These are phyloP conservation scores for Omphalotus guepiniiformis DNA, from an alignment of 768 basidiomycete genomes.

Conservation along the genomic window DNA sequence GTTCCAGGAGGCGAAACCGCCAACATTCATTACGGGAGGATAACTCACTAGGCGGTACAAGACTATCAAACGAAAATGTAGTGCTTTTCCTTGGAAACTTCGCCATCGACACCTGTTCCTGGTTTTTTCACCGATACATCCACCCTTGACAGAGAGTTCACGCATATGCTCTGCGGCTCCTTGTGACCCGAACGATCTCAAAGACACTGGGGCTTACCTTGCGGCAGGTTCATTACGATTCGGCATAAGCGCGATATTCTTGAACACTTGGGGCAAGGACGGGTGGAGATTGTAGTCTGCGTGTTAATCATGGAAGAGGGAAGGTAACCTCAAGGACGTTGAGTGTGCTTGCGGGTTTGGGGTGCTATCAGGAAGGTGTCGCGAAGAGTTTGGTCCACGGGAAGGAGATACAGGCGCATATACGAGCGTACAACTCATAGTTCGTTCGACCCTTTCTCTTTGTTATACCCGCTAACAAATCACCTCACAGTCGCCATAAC, in stretches of 20 bases:
- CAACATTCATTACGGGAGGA: constrained; percentile 83
- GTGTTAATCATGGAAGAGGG: constrained; percentile 83
- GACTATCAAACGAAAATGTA: constrained; percentile 92
- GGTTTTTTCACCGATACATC: constrained; percentile 17
- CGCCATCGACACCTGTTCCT: constrained; percentile 74
- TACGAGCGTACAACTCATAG: constrained; percentile 94
- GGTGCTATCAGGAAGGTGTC: constrained; percentile 91
- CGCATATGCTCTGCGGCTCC: constrained; percentile 97
- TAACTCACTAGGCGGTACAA: constrained; percentile 91
- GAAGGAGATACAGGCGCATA: constrained; percentile 78
- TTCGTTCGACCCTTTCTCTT: constrained; percentile 28
- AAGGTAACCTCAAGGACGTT: constrained; percentile 84
- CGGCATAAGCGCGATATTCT: constrained; percentile 79
- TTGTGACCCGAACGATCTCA: constrained; percentile 93
- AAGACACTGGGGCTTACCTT: constrained; percentile 77
- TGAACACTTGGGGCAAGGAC: constrained; percentile 95
- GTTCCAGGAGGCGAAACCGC: constrained; percentile 34
- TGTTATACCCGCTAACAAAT: not conserved
- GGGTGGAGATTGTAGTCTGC: constrained; percentile 90
- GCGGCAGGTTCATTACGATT: constrained; percentile 88
- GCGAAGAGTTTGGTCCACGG: constrained; percentile 84
- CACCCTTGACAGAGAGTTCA: constrained; percentile 79
- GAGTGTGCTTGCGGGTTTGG: constrained; percentile 89
- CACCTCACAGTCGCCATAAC: constrained; percentile 64
- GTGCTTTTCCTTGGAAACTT: constrained; percentile 92